Conservation (phyloP, 768 basidiomycete genomes). For the Hygrocybe coccinea region DNA sequence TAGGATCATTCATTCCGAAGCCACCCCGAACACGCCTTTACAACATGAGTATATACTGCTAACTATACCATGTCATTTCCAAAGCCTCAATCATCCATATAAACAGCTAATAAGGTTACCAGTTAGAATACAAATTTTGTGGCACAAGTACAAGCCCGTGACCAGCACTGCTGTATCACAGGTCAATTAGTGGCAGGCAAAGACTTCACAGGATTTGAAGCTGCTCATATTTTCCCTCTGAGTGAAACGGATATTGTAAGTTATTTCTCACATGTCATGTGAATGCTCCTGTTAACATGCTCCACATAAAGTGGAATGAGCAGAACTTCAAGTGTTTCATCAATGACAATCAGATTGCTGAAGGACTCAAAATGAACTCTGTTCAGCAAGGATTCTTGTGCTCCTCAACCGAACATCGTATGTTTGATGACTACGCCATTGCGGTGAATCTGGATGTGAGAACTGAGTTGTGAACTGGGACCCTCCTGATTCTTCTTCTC, state of each 20-base stretch:
- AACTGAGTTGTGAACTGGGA: conserved; percentile 1
- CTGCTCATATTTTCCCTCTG: conserved; percentile 17
- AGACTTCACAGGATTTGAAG: conserved; percentile 18
- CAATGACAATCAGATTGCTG: conserved; percentile 13
- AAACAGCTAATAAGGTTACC: neutral
- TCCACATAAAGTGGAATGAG: conserved; percentile 13
- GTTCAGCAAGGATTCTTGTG: conserved; percentile 19
- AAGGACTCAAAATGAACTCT: conserved; percentile 15
- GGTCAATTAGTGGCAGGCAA: conserved; percentile 14
- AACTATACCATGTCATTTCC: conserved; percentile 15
- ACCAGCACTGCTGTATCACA: conserved; percentile 17
- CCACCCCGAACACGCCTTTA: too few relatives aligned
- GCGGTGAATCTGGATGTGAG: conserved; percentile 18
- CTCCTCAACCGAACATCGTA: conserved; percentile 14
- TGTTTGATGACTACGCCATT: conserved; percentile 17
- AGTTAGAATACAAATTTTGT: conserved; percentile 13
- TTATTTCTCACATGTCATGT: neutral
- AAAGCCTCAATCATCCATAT: neutral
- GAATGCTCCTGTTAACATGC: neutral
- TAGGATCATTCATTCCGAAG: too few relatives aligned
- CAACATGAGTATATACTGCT: conserved; percentile 14
- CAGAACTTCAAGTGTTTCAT: conserved; percentile 15
- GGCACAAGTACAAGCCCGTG: conserved; percentile 13
- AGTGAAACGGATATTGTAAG: conserved; percentile 11
- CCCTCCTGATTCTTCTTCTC: neutral